Percentiles rank a stretch among this genome's conserved stretches.
phyloP scores from a whole-genome alignment of 1,284 basidiomycete species.

The Ceratobasidium sp. region DNA sequence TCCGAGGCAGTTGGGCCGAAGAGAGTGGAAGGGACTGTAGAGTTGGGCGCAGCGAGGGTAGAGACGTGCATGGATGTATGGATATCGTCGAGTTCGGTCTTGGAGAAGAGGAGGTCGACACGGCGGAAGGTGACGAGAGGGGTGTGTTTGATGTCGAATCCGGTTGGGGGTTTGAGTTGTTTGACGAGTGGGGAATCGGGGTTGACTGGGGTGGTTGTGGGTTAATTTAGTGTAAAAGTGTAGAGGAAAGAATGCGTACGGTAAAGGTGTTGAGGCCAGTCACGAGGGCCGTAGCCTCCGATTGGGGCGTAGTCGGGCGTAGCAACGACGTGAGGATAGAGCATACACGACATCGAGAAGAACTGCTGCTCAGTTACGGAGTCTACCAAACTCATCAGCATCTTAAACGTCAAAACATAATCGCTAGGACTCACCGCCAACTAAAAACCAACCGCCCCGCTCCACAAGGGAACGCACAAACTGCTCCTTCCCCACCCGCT shows the following conservation, averaged over 20 bases:
- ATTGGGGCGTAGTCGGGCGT: conserved; percentile 70
- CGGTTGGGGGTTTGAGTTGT: conserved; percentile 62
- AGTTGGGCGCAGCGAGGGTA: conserved; percentile 50
- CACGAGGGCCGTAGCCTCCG: conserved; percentile 67
- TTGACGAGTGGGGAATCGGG: conserved; percentile 65
- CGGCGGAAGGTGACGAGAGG: conserved; percentile 75
- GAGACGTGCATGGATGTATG: conserved; percentile 56
- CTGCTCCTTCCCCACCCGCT: conserved; percentile 58
- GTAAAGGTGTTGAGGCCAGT: conserved; percentile 73
- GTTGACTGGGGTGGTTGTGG: conserved; percentile 55
- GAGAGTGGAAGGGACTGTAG: conserved; percentile 54
- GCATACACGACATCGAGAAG: conserved; percentile 74
- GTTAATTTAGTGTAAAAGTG: not conserved
- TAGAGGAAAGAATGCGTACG: conserved; percentile 50
- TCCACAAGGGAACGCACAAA: conserved; percentile 71
- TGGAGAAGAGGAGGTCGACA: conserved; percentile 70
- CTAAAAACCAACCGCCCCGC: conserved; percentile 74
- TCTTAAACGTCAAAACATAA: conserved; percentile 3
- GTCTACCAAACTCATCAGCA: conserved; percentile 58
- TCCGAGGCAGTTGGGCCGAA: conserved; percentile 66
- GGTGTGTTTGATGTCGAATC: conserved; percentile 68
- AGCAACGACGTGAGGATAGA: conserved; percentile 74
- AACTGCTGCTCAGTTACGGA: conserved; percentile 78
- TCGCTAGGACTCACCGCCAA: conserved; percentile 66
- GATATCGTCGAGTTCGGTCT: conserved; percentile 64